Conservation (phyloP, 2,329 filamentous ascomycete species). For the Helminthosporium solani region DNA sequence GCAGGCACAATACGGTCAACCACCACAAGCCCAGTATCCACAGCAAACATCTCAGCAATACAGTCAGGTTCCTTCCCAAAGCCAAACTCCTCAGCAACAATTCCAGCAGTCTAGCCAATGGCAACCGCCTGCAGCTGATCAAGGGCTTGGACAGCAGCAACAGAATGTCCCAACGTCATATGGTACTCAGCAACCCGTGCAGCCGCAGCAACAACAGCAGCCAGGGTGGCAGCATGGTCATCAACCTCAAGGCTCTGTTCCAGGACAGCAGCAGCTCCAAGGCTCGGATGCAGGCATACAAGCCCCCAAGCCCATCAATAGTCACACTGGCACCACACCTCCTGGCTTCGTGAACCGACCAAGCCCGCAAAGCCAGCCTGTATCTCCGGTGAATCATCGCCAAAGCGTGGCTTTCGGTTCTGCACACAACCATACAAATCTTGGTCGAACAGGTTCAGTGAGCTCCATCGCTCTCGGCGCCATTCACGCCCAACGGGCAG, state of each 20-base stretch:
- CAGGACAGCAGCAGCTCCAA: conserved; percentile 19
- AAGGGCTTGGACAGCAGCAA: conserved; percentile 14
- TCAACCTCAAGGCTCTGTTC: conserved; percentile 21
- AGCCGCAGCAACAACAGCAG: no score
- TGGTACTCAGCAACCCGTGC: conserved; percentile 6
- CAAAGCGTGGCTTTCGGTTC: conserved; percentile 28
- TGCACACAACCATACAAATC: conserved; percentile 11
- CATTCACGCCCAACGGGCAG: conserved; percentile 26
- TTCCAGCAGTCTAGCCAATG: conserved; percentile 16
- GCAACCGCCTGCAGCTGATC: conserved; percentile 18
- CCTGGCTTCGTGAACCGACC: conserved; percentile 27
- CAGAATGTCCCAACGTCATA: conserved; percentile 2
- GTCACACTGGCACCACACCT: conserved; percentile 25
- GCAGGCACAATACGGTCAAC: conserved; percentile 13
- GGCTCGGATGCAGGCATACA: conserved; percentile 24
- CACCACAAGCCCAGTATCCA: conserved; percentile 10
- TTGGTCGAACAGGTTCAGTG: conserved; percentile 32
- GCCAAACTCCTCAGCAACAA: conserved; percentile 5
- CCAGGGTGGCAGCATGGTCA: conserved; percentile 25
- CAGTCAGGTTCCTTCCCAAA: conserved; percentile 10
- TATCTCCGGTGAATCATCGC: conserved; percentile 34
- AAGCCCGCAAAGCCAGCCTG: conserved; percentile 33
- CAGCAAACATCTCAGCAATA: conserved; percentile 8
- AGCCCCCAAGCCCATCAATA: conserved; percentile 27
- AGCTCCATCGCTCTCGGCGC: conserved; percentile 37